These are phyloP conservation scores for Eragrostis curvula DNA, from an alignment of 176 grass and related monocot genomes.

Conservation along the genomic window DNA sequence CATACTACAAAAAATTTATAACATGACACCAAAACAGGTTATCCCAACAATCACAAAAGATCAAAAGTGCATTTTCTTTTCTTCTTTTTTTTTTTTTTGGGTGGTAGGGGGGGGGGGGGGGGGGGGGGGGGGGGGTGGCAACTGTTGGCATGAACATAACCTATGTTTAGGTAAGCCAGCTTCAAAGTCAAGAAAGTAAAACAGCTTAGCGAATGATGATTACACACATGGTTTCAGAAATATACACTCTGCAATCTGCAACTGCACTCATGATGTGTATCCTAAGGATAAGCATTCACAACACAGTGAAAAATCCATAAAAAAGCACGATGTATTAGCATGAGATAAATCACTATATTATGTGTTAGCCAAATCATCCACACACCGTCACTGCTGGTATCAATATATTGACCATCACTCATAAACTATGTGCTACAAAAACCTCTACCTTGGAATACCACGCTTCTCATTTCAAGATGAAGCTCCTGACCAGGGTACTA, in stretches of 20 bases:
- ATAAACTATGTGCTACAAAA: slow-evolving; percentile 52
- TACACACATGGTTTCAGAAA: background rate
- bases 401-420: slow-evolving; percentile 53
- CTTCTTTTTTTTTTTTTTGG: background rate
- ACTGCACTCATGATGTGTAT: background rate
- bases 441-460: slow-evolving; percentile 51
- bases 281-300: background rate
- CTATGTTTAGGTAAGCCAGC: slow-evolving; percentile 2
- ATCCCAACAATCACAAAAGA: background rate
- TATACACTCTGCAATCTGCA: background rate
- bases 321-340: background rate
- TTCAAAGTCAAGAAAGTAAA: slow-evolving; percentile 6
- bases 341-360: slow-evolving; percentile 1
- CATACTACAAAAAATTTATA: slow-evolving; percentile 4
- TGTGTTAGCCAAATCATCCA: slow-evolving; percentile 32
- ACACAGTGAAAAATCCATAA: background rate
- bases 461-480: slow-evolving; percentile 42
- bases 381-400: slow-evolving; percentile 2
- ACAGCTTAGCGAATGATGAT: background rate
- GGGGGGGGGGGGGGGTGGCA: too few species aligned
- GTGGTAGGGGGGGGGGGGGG: too few species aligned
- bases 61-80: background rate
- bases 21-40: background rate
- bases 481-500: slow-evolving; percentile 24
- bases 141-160: background rate